These are phyloP conservation scores for Talaromyces marneffei DNA, from an alignment of 2,329 filamentous ascomycete species.

Conservation along the genomic window DNA sequence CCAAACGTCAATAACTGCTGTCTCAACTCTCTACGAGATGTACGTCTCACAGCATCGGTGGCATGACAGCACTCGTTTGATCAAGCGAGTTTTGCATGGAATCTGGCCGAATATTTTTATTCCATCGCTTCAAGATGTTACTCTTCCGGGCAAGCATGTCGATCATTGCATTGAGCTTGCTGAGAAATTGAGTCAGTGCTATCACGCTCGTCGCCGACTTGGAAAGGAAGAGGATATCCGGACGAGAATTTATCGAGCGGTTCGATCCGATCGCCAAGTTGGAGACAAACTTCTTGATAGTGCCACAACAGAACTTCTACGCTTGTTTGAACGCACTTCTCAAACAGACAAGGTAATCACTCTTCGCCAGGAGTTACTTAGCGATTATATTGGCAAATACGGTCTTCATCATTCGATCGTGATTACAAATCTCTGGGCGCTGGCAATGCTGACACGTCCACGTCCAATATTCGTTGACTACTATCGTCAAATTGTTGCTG, in stretches of 20 bases:
- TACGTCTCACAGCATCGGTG: constrained; percentile 46
- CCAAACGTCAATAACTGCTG: constrained; percentile 37
- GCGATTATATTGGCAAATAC: constrained; percentile 33
- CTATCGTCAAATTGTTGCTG: constrained; percentile 34
- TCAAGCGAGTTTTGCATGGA: constrained; percentile 41
- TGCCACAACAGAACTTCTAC: constrained; percentile 26
- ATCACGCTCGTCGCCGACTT: constrained; percentile 34
- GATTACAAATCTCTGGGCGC: constrained; percentile 32
- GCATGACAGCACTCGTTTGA: constrained; percentile 42
- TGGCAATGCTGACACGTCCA: constrained; percentile 34
- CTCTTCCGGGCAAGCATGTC: constrained; percentile 37
- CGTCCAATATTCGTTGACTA: constrained; percentile 35
- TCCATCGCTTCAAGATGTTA: constrained; percentile 40
- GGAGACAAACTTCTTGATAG: constrained; percentile 28
- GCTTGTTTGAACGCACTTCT: constrained; percentile 25
- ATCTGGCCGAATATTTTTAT: constrained; percentile 46
- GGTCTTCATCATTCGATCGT: constrained; percentile 31
- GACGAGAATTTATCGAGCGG: constrained; percentile 31
- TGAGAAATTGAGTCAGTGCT: constrained; percentile 43
- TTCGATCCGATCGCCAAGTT: constrained; percentile 24
- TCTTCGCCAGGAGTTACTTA: constrained; percentile 35
- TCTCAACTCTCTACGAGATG: constrained; percentile 35
- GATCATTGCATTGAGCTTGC: constrained; percentile 46
- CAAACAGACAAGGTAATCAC: constrained; percentile 34
- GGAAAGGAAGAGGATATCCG: constrained; percentile 34